These are phyloP conservation scores for Talaromyces sp. DNA, from an alignment of 2,329 filamentous ascomycete genomes.

Conservation along the genomic window DNA sequence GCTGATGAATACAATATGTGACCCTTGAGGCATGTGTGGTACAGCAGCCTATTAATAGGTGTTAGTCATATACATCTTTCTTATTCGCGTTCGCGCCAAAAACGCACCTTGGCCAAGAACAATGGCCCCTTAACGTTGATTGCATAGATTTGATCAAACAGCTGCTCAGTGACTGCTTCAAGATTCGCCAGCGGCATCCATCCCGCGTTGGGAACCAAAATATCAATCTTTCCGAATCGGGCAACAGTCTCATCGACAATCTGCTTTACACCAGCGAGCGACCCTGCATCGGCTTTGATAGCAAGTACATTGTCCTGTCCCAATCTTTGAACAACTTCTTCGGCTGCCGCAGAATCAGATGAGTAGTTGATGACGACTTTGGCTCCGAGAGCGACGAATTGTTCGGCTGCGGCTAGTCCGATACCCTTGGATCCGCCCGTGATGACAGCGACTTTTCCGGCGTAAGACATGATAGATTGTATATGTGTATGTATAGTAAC, in stretches of 20 bases:
- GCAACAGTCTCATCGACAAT: slow-evolving; percentile 50
- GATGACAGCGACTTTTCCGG: slow-evolving; percentile 36
- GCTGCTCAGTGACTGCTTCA: slow-evolving; percentile 47
- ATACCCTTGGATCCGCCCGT: slow-evolving; percentile 43
- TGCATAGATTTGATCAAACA: slow-evolving; percentile 50
- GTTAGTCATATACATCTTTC: neutral
- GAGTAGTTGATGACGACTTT: slow-evolving; percentile 55
- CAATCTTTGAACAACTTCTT: slow-evolving; percentile 50
- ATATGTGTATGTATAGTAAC: neutral
- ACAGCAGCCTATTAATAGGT: slow-evolving; percentile 44
- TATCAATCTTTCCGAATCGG: slow-evolving; percentile 56
- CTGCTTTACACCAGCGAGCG: slow-evolving; percentile 44
- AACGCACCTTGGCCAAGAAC: slow-evolving; percentile 43
- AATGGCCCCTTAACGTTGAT: slow-evolving; percentile 58
- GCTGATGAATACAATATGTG: slow-evolving; percentile 53
- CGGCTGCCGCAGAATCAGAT: slow-evolving; percentile 54
- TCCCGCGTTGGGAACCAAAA: slow-evolving; percentile 57
- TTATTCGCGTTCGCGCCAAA: neutral
- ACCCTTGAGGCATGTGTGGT: slow-evolving; percentile 50
- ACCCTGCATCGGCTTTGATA: slow-evolving; percentile 55
- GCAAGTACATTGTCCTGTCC: slow-evolving; percentile 48
- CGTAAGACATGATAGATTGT: slow-evolving; percentile 22
- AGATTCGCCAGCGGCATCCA: slow-evolving; percentile 51
- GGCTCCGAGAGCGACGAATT: slow-evolving; percentile 41
- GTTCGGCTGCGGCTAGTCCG: slow-evolving; percentile 37